Evolutionary conservation across 225 moss, liverwort and hornwort genomes (phyloP).

Genomic region (Lunularia cruciata): DNA sequence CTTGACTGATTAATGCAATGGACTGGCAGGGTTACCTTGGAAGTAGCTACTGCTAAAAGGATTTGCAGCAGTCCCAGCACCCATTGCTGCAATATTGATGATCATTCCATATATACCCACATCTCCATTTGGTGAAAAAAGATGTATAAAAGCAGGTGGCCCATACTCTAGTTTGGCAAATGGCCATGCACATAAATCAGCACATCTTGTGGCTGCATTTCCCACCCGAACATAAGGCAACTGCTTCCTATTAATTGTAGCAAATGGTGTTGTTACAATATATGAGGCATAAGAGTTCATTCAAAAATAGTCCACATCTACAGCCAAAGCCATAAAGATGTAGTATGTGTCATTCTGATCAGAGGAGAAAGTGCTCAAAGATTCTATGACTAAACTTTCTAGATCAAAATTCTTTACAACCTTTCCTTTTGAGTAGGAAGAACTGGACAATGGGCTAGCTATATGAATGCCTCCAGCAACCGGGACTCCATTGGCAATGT

Average conservation of each 20-base stretch:
- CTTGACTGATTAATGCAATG: too few species aligned
- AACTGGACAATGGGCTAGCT: constrained; percentile 41
- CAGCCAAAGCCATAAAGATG: constrained; percentile 60
- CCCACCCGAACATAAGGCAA: constrained; percentile 84
- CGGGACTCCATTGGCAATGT: constrained; percentile 54
- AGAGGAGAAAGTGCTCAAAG: constrained; percentile 40
- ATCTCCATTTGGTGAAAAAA: constrained; percentile 65
- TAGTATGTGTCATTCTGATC: constrained; percentile 58
- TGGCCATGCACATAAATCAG: constrained; percentile 83
- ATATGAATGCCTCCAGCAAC: constrained; percentile 43
- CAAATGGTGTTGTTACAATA: constrained; percentile 40
- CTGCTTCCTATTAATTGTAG: constrained; percentile 40
- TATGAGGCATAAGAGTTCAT: constrained; percentile 68
- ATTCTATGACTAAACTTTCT: constrained; percentile 48
- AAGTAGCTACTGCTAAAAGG: constrained; percentile 73
- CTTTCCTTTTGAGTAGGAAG: constrained; percentile 45
- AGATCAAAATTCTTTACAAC: constrained; percentile 53
- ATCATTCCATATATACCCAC: constrained; percentile 83
- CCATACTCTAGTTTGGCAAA: constrained; percentile 58
- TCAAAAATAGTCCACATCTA: constrained; percentile 64
- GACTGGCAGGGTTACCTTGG: constrained; percentile 58
- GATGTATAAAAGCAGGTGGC: constrained; percentile 39
- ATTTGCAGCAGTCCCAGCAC: constrained; percentile 72
- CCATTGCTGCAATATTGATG: constrained; percentile 70
- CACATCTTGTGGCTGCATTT: constrained; percentile 62